Conservation (phyloP, 2,329 filamentous ascomycete genomes). For the Xylaria sp. region DNA sequence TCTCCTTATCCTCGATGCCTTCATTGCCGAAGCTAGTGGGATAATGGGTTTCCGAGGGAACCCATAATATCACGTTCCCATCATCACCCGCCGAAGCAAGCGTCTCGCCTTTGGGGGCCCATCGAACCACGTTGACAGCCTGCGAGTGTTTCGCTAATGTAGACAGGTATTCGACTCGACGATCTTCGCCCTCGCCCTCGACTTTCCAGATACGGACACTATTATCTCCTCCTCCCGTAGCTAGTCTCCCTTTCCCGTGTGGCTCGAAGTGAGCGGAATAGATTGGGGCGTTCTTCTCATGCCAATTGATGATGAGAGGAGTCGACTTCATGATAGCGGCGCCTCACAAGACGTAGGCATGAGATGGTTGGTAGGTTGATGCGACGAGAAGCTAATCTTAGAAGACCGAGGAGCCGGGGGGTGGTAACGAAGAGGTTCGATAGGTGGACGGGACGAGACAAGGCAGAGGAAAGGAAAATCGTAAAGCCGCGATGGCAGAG, state of each 20-base stretch:
- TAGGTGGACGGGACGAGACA: neutral
- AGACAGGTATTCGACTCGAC: slow-evolving; percentile 90
- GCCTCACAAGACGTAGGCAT: slow-evolving; percentile 40
- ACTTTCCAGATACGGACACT: slow-evolving; percentile 95
- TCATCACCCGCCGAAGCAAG: slow-evolving; percentile 96
- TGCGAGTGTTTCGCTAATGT: slow-evolving; percentile 94
- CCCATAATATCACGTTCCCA: slow-evolving; percentile 96
- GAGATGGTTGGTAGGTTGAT: slow-evolving; percentile 20
- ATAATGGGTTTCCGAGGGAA: slow-evolving; percentile 80
- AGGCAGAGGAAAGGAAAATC: neutral
- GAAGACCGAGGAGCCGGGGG: slow-evolving; percentile 6
- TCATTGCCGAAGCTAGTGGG: slow-evolving; percentile 81
- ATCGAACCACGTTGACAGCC: slow-evolving; percentile 97
- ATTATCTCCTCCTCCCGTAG: slow-evolving; percentile 95
- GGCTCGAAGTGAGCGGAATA: slow-evolving; percentile 98
- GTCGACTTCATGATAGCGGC: slow-evolving; percentile 85
- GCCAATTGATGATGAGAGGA: slow-evolving; percentile 97
- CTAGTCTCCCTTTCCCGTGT: slow-evolving; percentile 87
- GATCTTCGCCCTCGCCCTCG: slow-evolving; percentile 83
- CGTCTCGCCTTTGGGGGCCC: slow-evolving; percentile 92
- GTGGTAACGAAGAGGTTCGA: neutral
- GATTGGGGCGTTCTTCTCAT: slow-evolving; percentile 95
- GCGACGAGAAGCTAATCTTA: slow-evolving; percentile 13
- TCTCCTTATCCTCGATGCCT: slow-evolving; percentile 90
- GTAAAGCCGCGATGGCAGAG: neutral